Evolutionary conservation across 176 grass and related monocot genomes (phyloP), one percentile per base, ranked within the genome.

Genomic region (Eragrostis curvula): DNA sequence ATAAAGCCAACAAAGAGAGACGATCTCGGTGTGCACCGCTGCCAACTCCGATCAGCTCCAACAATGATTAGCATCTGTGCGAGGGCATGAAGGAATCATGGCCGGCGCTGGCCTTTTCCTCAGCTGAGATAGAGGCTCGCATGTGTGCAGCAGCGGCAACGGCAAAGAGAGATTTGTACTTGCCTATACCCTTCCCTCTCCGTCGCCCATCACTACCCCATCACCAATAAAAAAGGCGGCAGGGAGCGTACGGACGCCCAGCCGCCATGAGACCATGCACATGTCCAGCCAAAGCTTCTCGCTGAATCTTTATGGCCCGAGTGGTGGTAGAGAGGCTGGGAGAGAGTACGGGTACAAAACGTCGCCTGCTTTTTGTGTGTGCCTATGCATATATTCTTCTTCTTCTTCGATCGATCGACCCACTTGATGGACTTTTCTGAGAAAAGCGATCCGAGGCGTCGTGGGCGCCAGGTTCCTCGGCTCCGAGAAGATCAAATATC

Each of bases 191-290:
- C 3, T 8, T 28, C 24, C 12, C 58, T 47, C 20, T 72, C 73
- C 0, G 21, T 64, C 68, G 2, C 47, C 83, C 83, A 89, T 86
- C 66, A 86, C 83, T 30, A n/a, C 29, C 73, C 78, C 88, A 82
- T 82, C 21, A 18, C 65, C 65, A 73, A 52, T 79, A 79, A 86
- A 90, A 66, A 83, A 47, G 17, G 51, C 52, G 46, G 79, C 42
- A 5, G 44, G 87, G 29, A 23, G 79, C 79, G 84, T 90, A 86
- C 88, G 79, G 73, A 83, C 79, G n/a, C 68, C 0, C n/a, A 18
- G 74, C 81, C 71, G 83, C 78, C 88, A 85, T 89, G 83, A 81
- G 49, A 64, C 70, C 82, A 16, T 77, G 82, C 87, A 85, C 69
- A 75, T 75, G 70, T 52, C 47, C 30, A 42, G 74, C 79, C 67